Percentiles rank a stretch among this genome's conserved stretches.
phyloP scores from a whole-genome alignment of 179 eudicot genomes.

The Gypsophila paniculata region DNA sequence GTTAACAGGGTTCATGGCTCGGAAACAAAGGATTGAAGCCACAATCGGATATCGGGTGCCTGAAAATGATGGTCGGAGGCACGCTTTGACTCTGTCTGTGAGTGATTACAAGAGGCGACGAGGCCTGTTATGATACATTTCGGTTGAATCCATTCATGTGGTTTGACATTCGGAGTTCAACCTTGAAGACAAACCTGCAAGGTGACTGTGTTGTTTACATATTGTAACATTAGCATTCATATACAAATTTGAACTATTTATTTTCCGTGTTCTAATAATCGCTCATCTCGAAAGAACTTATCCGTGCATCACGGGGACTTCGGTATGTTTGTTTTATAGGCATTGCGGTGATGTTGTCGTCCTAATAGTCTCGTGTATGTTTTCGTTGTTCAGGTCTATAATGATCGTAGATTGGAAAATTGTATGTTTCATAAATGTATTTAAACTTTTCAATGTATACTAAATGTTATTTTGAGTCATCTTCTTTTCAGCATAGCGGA shows the following conservation, averaged over 20 bases:
- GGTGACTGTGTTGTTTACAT: constrained; percentile 10
- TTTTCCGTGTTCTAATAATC: constrained; percentile 17
- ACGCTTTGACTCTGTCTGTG: constrained; percentile 75
- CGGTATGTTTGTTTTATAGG: background rate
- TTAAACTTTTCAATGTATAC: background rate
- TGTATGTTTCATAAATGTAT: background rate
- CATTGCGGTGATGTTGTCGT: background rate
- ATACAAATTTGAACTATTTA: constrained; percentile 12
- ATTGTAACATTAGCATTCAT: constrained; percentile 23
- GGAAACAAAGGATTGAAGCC: constrained; percentile 83
- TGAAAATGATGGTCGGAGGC: constrained; percentile 86
- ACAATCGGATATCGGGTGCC: constrained; percentile 69
- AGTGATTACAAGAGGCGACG: constrained; percentile 90
- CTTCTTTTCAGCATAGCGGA: too few relatives aligned
- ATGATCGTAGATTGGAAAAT: background rate
- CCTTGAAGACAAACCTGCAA: background rate
- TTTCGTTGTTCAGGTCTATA: background rate
- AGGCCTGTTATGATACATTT: constrained; percentile 56
- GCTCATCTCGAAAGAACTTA: background rate
- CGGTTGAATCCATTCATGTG: background rate
- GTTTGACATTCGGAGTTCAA: background rate
- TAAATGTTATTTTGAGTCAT: background rate
- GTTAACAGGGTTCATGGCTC: constrained; percentile 73
- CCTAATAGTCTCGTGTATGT: background rate
- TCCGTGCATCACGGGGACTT: background rate